These are phyloP conservation scores for Klebsormidium nitens DNA, from an alignment of 139 green algal species.

Conservation along the genomic window DNA sequence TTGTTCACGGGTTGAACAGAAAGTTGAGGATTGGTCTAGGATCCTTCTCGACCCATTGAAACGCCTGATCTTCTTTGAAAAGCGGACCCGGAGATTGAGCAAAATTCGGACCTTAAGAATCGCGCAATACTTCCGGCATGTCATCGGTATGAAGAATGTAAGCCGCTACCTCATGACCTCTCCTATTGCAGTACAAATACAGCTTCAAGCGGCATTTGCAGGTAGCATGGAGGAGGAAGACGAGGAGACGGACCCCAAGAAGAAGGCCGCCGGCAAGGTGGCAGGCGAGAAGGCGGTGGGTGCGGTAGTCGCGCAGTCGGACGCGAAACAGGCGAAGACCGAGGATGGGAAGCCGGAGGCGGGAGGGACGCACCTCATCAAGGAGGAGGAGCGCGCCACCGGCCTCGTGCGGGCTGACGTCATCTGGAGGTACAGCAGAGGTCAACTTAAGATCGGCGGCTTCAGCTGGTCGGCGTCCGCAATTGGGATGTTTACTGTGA, in stretches of 20 bases:
- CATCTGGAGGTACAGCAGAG: slow-evolving; percentile 35
- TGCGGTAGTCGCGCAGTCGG: too few relatives aligned
- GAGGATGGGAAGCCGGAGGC: slow-evolving; percentile 46
- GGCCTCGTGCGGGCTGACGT: slow-evolving; percentile 39
- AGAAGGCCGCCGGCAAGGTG: slow-evolving; percentile 10
- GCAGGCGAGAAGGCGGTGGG: not conserved
- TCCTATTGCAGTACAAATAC: slow-evolving; percentile 80
- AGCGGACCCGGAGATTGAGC: too few relatives aligned
- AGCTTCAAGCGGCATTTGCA: slow-evolving; percentile 64
- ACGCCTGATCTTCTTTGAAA: too few relatives aligned
- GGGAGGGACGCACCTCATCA: not conserved
- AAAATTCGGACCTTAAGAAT: too few relatives aligned
- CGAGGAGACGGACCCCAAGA: slow-evolving; percentile 6
- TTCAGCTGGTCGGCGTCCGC: too few relatives aligned
- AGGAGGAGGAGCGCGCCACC: not conserved
- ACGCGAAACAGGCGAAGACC: not conserved
- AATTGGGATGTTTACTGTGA: too few relatives aligned
- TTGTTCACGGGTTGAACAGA: too few relatives aligned
- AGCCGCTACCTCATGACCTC: slow-evolving; percentile 68
- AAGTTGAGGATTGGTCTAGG: too few relatives aligned
- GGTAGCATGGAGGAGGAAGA: slow-evolving; percentile 68
- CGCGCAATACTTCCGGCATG: too few relatives aligned
- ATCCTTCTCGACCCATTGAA: too few relatives aligned
- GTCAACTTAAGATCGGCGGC: too few relatives aligned
- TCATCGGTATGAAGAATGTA: slow-evolving; percentile 40